These are phyloP conservation scores for Gymnopilus dilepis DNA, from an alignment of 768 basidiomycete species.

Conservation along the genomic window DNA sequence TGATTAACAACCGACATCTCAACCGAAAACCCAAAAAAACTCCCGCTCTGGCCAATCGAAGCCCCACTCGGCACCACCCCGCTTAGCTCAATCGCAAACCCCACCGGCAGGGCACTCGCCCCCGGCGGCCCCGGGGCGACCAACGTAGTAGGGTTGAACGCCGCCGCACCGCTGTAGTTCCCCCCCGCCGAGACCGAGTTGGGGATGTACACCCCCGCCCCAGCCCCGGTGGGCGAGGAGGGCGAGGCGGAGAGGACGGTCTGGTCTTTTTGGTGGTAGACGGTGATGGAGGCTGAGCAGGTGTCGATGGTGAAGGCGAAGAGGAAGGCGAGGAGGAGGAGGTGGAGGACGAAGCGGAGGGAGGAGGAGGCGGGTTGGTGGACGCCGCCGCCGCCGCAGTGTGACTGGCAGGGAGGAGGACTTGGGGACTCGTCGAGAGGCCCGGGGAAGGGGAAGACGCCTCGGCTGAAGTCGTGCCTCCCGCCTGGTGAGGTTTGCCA, in stretches of 20 bases:
- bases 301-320: not conserved
- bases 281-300: constrained; percentile 34
- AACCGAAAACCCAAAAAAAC: constrained; percentile 61
- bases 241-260: constrained; percentile 17
- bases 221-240: constrained; percentile 1
- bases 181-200: constrained; percentile 41
- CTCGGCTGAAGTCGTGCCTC: too few relatives aligned
- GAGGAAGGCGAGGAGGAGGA: constrained; percentile 7
- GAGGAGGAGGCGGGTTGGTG: not conserved
- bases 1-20: constrained; percentile 68
- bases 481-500: too few relatives aligned
- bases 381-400: not conserved
- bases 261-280: constrained; percentile 42
- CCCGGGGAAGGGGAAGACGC: too few relatives aligned
- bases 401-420: too few relatives aligned
- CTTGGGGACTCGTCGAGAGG: too few relatives aligned
- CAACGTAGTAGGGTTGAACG: constrained; percentile 58
- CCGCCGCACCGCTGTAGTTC: constrained; percentile 54
- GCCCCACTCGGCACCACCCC: constrained; percentile 37
- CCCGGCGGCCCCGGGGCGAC: constrained; percentile 56
- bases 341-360: not conserved
- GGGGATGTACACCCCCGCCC: not conserved
- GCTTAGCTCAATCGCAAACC: constrained; percentile 52
- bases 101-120: constrained; percentile 43
- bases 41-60: constrained; percentile 43